These are phyloP conservation scores for Toxoplasma gondii DNA, from an alignment of 169 alveolate genomes.

Conservation along the genomic window DNA sequence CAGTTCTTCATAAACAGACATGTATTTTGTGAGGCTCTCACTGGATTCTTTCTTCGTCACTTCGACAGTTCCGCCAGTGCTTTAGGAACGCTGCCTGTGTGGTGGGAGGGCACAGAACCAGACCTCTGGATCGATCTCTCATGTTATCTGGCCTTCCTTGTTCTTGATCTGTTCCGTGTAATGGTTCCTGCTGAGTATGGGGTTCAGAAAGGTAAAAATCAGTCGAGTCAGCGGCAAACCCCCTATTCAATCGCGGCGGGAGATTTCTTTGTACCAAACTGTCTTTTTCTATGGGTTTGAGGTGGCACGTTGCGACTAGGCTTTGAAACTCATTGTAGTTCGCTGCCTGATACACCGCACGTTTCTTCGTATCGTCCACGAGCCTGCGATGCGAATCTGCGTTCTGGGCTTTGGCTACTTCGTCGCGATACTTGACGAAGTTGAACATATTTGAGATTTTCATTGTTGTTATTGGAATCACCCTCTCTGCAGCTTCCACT, in stretches of 20 bases:
- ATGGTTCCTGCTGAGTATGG: not conserved
- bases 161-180: not conserved
- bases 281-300: slow-evolving; percentile 1
- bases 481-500: too few species aligned
- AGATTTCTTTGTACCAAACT: not conserved
- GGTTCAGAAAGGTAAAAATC: not conserved
- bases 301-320: slow-evolving; percentile 46
- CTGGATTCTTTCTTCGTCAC: not conserved
- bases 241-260: not conserved
- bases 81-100: not conserved
- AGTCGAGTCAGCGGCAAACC: not conserved
- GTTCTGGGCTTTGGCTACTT: slow-evolving; percentile 2
- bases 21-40: not conserved
- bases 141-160: not conserved
- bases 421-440: slow-evolving; percentile 24
- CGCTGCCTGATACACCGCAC: slow-evolving; percentile 27
- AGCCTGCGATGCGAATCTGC: slow-evolving; percentile 12
- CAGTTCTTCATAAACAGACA: too few species aligned
- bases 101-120: not conserved
- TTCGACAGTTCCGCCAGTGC: not conserved
- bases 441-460: not conserved
- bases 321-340: slow-evolving; percentile 19
- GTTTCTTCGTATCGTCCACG: slow-evolving; percentile 47
- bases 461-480: not conserved
- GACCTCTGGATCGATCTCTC: too few species aligned